Conservation (phyloP, 1,284 basidiomycete species). For the Pyrrhoderma noxium region DNA sequence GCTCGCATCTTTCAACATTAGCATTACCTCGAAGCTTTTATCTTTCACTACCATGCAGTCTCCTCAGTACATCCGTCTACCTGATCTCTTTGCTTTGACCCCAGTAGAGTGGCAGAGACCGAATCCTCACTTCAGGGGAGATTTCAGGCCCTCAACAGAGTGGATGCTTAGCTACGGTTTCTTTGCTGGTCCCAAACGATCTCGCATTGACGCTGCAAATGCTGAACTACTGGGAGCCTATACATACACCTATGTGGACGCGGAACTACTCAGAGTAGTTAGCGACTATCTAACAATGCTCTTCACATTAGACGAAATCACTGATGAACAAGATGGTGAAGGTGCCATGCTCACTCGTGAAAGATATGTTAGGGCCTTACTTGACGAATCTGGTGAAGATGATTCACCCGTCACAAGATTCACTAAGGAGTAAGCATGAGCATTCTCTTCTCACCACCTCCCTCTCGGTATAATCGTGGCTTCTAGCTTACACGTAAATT, state of each 20-base stretch:
- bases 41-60: neutral
- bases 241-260: conserved; percentile 51
- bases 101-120: conserved; percentile 17
- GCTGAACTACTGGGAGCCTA: conserved; percentile 58
- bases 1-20: too few relatives aligned
- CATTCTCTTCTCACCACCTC: neutral
- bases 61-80: conserved; percentile 9
- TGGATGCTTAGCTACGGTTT: conserved; percentile 58
- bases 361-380: conserved; percentile 47
- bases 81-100: conserved; percentile 20
- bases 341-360: conserved; percentile 50
- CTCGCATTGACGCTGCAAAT: conserved; percentile 50
- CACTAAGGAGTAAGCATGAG: conserved; percentile 8
- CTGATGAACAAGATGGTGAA: conserved; percentile 53
- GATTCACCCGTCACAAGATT: conserved; percentile 31
- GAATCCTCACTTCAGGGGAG: conserved; percentile 50
- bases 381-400: conserved; percentile 41
- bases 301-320: conserved; percentile 63
- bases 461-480: neutral
- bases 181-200: conserved; percentile 52
- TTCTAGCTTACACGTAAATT: neutral
- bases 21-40: too few relatives aligned
- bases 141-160: conserved; percentile 43
- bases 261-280: conserved; percentile 49
- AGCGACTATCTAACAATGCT: conserved; percentile 62